Conservation (phyloP, 2,329 filamentous ascomycete genomes). For the Pseudogymnoascus sp. region DNA sequence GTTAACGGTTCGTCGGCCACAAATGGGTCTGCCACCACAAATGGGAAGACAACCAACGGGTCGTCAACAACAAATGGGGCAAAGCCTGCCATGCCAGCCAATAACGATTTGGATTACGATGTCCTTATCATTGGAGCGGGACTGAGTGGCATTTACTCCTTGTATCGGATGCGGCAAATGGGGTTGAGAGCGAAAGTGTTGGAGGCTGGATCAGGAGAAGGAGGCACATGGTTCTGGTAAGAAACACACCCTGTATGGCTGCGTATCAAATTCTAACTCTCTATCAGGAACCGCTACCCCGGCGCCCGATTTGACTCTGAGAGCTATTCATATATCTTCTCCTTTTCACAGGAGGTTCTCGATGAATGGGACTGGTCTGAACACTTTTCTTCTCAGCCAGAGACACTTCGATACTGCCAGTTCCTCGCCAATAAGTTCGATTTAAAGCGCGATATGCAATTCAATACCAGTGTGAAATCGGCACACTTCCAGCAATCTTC, state of each 20-base stretch:
- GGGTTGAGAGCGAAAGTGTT: slow-evolving; percentile 32
- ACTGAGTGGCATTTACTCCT: slow-evolving; percentile 35
- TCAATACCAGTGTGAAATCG: slow-evolving; percentile 33
- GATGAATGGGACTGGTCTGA: slow-evolving; percentile 38
- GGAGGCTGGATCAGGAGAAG: slow-evolving; percentile 35
- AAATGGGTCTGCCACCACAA: neutral
- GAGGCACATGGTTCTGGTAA: slow-evolving; percentile 41
- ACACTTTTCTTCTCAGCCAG: slow-evolving; percentile 32
- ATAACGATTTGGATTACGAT: slow-evolving; percentile 23
- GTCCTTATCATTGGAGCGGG: slow-evolving; percentile 36
- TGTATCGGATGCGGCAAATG: slow-evolving; percentile 36
- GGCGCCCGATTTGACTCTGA: slow-evolving; percentile 41
- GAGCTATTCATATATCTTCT: slow-evolving; percentile 35
- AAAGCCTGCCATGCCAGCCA: neutral
- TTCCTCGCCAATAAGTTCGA: slow-evolving; percentile 37
- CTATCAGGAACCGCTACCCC: slow-evolving; percentile 33
- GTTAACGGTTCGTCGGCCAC: neutral
- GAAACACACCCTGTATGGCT: neutral
- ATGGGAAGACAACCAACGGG: neutral
- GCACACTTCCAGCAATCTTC: slow-evolving; percentile 34
- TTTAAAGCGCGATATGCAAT: slow-evolving; percentile 35
- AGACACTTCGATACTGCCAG: slow-evolving; percentile 39
- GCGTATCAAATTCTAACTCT: neutral
- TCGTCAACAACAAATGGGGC: neutral
- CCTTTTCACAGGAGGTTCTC: slow-evolving; percentile 32